phyloP scores from a whole-genome alignment of 108 stramenopile species.

The Bacterosira constricta region DNA sequence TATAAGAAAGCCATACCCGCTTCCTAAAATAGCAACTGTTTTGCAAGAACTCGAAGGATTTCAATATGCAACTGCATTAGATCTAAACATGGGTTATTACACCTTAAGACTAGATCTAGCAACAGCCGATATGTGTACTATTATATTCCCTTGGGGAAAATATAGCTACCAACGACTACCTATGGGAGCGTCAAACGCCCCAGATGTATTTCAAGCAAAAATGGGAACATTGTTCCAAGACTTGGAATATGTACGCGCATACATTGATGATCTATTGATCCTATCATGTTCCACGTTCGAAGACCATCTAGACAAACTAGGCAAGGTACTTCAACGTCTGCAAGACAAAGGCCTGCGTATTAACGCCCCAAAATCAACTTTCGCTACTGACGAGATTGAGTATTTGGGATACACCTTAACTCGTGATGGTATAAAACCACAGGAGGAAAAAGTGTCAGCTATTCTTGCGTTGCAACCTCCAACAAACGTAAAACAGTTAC shows the following conservation, averaged over 20 bases:
- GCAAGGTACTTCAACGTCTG: constrained; percentile 8
- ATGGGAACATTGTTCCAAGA: no score
- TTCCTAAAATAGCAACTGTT: constrained; percentile 12
- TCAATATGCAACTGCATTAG: constrained; percentile 4
- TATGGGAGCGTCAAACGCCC: constrained; percentile 20
- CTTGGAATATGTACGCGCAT: constrained; percentile 14
- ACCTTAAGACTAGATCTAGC: neutral
- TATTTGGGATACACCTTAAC: no score
- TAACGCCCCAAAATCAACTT: no score
- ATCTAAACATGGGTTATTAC: no score
- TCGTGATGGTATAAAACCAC: no score
- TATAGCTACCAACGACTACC: no score
- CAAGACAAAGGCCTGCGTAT: no score
- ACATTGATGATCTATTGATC: constrained; percentile 36
- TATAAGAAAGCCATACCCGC: constrained; percentile 12
- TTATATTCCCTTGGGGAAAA: constrained; percentile 12
- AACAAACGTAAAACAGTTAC: no score
- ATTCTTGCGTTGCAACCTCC: no score
- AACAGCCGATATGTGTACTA: constrained; percentile 14
- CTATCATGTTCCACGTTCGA: constrained; percentile 8
- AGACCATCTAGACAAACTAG: constrained; percentile 18
- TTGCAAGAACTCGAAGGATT: constrained; percentile 19
- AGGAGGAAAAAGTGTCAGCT: no score
- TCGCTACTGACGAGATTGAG: no score
- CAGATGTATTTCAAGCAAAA: constrained; percentile 42